phyloP scores from a whole-genome alignment of 176 grass and related monocot species.

The Hordeum vulgare region DNA sequence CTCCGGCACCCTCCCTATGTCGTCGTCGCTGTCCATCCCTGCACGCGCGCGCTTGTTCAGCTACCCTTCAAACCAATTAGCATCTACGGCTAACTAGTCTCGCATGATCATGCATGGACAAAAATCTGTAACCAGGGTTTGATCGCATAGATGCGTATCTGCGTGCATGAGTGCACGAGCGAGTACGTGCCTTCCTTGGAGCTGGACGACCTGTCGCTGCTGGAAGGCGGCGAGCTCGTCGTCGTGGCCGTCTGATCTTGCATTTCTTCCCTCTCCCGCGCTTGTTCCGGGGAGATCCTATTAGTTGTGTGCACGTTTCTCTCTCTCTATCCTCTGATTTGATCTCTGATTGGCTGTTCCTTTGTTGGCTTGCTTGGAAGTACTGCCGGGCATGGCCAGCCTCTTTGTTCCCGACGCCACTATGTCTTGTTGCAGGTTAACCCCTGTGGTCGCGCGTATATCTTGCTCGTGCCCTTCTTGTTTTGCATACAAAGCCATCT shows the following conservation, averaged over 20 bases:
- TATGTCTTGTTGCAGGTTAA: background rate
- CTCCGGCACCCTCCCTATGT: constrained; percentile 69
- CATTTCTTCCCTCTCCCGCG: constrained; percentile 21
- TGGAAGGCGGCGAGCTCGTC: constrained; percentile 73
- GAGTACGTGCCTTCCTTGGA: constrained; percentile 60
- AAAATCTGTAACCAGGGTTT: no score
- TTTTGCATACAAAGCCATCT: background rate
- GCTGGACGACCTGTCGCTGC: constrained; percentile 90
- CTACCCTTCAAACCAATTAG: background rate
- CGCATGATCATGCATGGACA: background rate
- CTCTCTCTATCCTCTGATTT: constrained; percentile 21
- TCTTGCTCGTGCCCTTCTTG: background rate
- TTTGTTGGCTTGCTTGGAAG: background rate
- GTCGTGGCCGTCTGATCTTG: constrained; percentile 56
- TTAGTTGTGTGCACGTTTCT: constrained; percentile 30
- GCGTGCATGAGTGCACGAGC: background rate
- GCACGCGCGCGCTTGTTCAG: background rate
- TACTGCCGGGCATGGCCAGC: constrained; percentile 7
- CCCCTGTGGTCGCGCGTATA: background rate
- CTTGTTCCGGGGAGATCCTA: background rate
- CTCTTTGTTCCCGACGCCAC: background rate
- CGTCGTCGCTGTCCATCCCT: constrained; percentile 88
- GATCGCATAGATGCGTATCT: background rate
- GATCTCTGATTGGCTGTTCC: background rate
- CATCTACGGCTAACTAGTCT: background rate